Evolutionary conservation across 1,284 basidiomycete genomes (phyloP), one percentile per base, ranked within the genome.

Genomic region (Sanguinoderma infundibulare): DNA sequence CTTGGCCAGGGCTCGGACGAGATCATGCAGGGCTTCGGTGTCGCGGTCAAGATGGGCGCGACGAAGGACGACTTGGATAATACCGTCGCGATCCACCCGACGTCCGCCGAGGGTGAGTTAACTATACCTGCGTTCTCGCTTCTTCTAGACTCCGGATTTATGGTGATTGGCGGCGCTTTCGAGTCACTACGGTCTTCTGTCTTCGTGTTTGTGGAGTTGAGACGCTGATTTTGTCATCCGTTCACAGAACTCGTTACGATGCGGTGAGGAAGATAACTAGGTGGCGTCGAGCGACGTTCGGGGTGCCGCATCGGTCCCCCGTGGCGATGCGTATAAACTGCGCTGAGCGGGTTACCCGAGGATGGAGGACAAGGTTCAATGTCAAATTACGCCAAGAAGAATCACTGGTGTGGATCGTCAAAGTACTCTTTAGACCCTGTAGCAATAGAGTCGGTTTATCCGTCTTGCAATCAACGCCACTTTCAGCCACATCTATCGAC

Each of bases 41-140:
- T 98, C 20, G 96, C 96, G 12, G 83, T 99, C 70, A 98, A 98
- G 84, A 96, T 98, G 95, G 92, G 94, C 87, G 92, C 92, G 20
- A 83, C 85, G 20, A 96, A 96, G 80, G 78, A 85, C 70, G 92
- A 97, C 73, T 81, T 97, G 61, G 94, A 96, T 70, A 86, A 92
- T 70, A 95, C 92, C 4, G 92, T 98, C 44, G 96, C 96, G 20
- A 98, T 98, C 69, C 96, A 95, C 75, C 93, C 93, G 51, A 93
- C 91, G 10, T 91, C 86, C 28, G 85, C 81, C 47, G 90, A 92
- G 79, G 90, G 89, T 90, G 67, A 55, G 64, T 61, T 46, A 82
- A 75, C n/a, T n/a, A n/a, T n/a, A 24, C 55, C 14, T 26, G 12
- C 14, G 15, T 47, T 30, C 35, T 39, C 44, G 55, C 6, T 52